Base-by-base conservation (phyloP, 805 yeast genomes). In the Saturnispora quitensis region DNA sequence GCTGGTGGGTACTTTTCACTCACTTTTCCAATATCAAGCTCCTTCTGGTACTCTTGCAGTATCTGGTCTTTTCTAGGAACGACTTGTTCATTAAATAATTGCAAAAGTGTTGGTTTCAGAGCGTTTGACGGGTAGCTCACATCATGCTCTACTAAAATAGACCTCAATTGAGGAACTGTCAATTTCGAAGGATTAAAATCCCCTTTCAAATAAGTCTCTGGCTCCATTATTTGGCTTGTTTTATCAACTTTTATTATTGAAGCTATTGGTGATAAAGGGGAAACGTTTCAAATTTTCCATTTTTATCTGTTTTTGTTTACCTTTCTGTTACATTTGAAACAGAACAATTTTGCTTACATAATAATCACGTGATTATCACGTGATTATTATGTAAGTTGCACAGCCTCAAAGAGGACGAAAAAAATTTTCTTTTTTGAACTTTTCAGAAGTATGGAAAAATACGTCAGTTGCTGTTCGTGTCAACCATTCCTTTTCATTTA, bases 81-180 rank as follows among this genome's bases (percentile, higher is more conserved):
- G 47, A 87, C 68, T 7, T 81, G 64, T 5, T 70, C 64, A n/a
- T 76, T 69, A 66, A 81, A 87, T n/a, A 84, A 60, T n/a, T 69
- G 68, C 2, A 89, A 66, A 53, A 89, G 72, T 12, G 78, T 81
- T 6, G 77, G 68, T 65, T 91, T 91, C 62, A 82, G 86, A 5
- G 89, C 83, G 45, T 75, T 71, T 1, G 84, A 70, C 0, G 85
- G 75, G 61, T 74, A 82, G 1, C 68, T 65, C n/a, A 90, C 71
- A n/a, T 77, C 73, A 62, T 88, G 77, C 51, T 78, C 82, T 12
- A 73, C 66, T 50, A 91, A 71, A 22, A 88, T 74, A 22, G 80
- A 75, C 60, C 93, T 76, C 61, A 91, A 72, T 53, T 86, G 80
- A 3, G 89, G 80, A 22, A 87, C 82, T 48, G 81, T 84, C 56